phyloP scores from a whole-genome alignment of 257 asterid genomes.

The Plantago elongata region DNA sequence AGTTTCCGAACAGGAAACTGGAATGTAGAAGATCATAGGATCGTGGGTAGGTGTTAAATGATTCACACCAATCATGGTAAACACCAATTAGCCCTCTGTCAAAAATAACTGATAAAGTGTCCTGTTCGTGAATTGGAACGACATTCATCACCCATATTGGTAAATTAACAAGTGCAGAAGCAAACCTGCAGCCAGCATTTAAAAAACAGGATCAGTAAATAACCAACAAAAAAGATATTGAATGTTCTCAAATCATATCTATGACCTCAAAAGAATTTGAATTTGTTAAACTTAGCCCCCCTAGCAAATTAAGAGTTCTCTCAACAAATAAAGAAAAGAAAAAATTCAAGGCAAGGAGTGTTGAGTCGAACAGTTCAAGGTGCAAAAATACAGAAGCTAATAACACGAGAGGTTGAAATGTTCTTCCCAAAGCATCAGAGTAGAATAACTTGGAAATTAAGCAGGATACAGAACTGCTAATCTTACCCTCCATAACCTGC shows the following conservation, averaged over 20 bases:
- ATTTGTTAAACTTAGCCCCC: too few relatives aligned
- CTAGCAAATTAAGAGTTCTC: too few relatives aligned
- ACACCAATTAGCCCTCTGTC: slow-evolving; percentile 89
- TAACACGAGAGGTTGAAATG: too few relatives aligned
- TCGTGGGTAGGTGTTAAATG: slow-evolving; percentile 84
- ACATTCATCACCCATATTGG: slow-evolving; percentile 92
- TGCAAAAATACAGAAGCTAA: too few relatives aligned
- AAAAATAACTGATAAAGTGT: slow-evolving; percentile 62
- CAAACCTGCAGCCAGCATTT: slow-evolving; percentile 50
- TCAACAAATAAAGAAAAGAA: too few relatives aligned
- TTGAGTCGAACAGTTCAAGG: too few relatives aligned
- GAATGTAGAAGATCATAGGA: slow-evolving; percentile 90
- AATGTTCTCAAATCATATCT: too few relatives aligned
- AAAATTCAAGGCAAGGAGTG: too few relatives aligned
- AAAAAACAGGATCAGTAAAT: slow-evolving; percentile 2
- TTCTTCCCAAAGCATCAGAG: too few relatives aligned
- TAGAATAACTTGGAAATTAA: too few relatives aligned
- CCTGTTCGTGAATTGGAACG: slow-evolving; percentile 64
- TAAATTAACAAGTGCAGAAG: slow-evolving; percentile 64
- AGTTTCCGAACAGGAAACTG: slow-evolving; percentile 64
- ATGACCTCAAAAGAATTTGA: too few relatives aligned
- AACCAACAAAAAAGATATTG: not conserved
- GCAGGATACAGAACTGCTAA: not conserved
- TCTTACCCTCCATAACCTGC: slow-evolving; percentile 96
- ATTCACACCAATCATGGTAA: slow-evolving; percentile 99